Evolutionary conservation across 495 filamentous ascomycete genomes (phyloP).

Genomic region (Penicillium coffeae): DNA sequence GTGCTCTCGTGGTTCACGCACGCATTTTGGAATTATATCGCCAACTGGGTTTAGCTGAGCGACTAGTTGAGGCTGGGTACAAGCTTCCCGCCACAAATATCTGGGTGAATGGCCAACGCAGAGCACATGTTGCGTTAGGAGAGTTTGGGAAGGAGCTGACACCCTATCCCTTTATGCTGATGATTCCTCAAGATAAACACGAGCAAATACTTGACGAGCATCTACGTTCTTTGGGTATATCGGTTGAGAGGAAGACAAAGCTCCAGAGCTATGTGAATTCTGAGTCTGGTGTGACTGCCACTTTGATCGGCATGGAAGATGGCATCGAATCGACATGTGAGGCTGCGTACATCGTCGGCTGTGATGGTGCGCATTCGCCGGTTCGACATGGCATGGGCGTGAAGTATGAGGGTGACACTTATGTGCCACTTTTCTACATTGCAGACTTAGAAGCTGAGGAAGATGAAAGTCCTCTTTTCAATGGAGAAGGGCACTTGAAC

Average conservation of each 20-base stretch:
- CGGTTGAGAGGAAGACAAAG: conserved; percentile 28
- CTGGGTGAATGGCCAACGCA: conserved; percentile 27
- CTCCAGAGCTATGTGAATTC: conserved; percentile 25
- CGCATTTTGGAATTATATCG: conserved; percentile 42
- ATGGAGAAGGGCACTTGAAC: conserved; percentile 32
- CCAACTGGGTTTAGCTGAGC: conserved; percentile 34
- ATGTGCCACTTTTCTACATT: conserved; percentile 32
- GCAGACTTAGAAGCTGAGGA: conserved; percentile 29
- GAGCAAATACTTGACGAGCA: conserved; percentile 32
- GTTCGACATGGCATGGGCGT: conserved; percentile 27
- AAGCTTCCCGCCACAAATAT: conserved; percentile 33
- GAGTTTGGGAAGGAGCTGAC: conserved; percentile 28
- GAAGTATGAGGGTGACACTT: conserved; percentile 30
- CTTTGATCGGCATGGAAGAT: conserved; percentile 9
- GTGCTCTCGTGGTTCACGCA: conserved; percentile 37
- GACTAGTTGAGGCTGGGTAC: conserved; percentile 26
- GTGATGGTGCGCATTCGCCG: conserved; percentile 33
- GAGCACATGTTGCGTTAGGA: conserved; percentile 19
- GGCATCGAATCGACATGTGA: conserved; percentile 19
- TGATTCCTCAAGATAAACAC: conserved; percentile 31
- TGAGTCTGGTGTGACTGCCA: conserved; percentile 24
- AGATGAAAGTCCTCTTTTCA: conserved; percentile 21
- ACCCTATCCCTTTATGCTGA: conserved; percentile 33
- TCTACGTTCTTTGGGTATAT: conserved; percentile 26
- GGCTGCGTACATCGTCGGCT: conserved; percentile 32